Evolutionary conservation across 306 rosid genomes (phyloP).

Genomic region (Dryas alaskensis): DNA sequence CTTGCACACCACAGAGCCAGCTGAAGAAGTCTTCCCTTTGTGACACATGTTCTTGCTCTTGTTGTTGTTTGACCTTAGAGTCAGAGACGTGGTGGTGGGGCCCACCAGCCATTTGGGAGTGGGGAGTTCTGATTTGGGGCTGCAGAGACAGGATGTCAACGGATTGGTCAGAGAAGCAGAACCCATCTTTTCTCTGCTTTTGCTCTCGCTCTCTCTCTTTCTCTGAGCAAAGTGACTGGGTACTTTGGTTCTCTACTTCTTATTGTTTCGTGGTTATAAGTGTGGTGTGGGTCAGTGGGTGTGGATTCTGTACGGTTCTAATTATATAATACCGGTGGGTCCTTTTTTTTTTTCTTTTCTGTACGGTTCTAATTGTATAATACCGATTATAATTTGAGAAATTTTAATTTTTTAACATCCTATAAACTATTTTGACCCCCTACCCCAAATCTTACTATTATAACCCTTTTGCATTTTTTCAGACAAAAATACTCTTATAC

Average conservation of each 20-base stretch:
- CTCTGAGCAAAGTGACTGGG: not conserved
- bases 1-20: constrained; percentile 54
- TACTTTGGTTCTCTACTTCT: not conserved
- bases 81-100: not conserved
- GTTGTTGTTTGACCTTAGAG: constrained; percentile 26
- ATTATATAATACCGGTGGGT: too few relatives aligned
- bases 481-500: too few relatives aligned
- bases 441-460: too few relatives aligned
- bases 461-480: too few relatives aligned
- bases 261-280: not conserved
- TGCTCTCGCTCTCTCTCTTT: not conserved
- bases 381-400: too few relatives aligned
- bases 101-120: constrained; percentile 22
- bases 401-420: too few relatives aligned
- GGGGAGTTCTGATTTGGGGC: constrained; percentile 33
- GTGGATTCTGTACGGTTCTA: not conserved
- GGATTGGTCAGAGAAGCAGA: constrained; percentile 55
- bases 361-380: too few relatives aligned
- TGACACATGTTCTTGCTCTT: not conserved
- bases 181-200: constrained; percentile 41
- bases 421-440: too few relatives aligned
- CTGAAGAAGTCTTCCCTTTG: constrained; percentile 20
- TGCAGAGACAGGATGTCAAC: constrained; percentile 35
- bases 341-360: too few relatives aligned
- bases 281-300: not conserved